phyloP scores from a whole-genome alignment of 2,329 filamentous ascomycete genomes.

The Raffaelea arxii region DNA sequence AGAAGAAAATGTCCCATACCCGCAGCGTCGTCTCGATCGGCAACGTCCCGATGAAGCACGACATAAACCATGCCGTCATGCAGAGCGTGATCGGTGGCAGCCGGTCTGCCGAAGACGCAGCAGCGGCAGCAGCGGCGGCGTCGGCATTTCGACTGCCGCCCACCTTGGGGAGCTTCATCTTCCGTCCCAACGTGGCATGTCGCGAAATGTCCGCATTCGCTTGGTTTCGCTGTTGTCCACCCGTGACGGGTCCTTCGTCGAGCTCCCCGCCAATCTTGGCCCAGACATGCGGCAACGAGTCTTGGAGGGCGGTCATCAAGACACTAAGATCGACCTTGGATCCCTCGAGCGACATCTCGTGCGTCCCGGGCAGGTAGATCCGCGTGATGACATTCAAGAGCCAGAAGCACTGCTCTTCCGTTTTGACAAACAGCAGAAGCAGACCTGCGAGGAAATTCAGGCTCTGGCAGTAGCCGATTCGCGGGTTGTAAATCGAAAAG shows the following conservation, averaged over 20 bases:
- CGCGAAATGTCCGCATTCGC: constrained; percentile 8
- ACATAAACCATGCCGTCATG: constrained; percentile 97
- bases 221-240: constrained; percentile 13
- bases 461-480: constrained; percentile 90
- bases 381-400: constrained; percentile 87
- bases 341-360: constrained; percentile 81
- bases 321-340: constrained; percentile 92
- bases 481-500: constrained; percentile 83
- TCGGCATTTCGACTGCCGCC: constrained; percentile 26
- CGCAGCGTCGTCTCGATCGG: constrained; percentile 86
- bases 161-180: constrained; percentile 28
- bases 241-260: constrained; percentile 23
- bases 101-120: constrained; percentile 25
- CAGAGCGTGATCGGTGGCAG: constrained; percentile 86
- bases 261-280: constrained; percentile 64
- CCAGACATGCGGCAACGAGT: constrained; percentile 76
- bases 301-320: constrained; percentile 76
- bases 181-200: constrained; percentile 21
- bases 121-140: constrained; percentile 22
- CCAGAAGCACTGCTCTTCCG: constrained; percentile 88
- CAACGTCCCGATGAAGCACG: constrained; percentile 83
- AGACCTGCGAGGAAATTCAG: constrained; percentile 91
- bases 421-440: constrained; percentile 75
- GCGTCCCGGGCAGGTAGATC: constrained; percentile 80
- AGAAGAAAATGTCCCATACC: constrained; percentile 94